Base-by-base conservation (phyloP, 2,329 filamentous ascomycete genomes). In the Arthrobotrys megalospora region DNA sequence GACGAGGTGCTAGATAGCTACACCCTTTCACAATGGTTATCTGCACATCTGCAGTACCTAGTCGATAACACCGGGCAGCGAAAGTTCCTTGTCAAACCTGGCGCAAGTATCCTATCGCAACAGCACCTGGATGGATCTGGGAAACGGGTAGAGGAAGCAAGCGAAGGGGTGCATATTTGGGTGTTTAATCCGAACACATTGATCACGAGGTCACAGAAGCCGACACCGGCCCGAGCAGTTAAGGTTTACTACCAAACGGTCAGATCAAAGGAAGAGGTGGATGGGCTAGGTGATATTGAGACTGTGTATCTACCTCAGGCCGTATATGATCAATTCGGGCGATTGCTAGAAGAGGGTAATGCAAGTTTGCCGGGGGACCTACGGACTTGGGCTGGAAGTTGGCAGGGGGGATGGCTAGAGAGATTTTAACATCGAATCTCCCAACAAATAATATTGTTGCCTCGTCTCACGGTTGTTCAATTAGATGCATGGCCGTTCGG, bases 141-240 rank as follows among this genome's bases (percentile, higher is more conserved):
- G 6, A 21, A 19, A 24, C 58, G 67, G 19, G 36, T 24, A 1
- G 62, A 78, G 41, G 75, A 78, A 68, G 67, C 36, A 19, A 12
- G 14, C 12, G 65, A 75, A 32, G 65, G 70, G 3, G 34, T 75
- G 19, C 76, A 79, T 43, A 48, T 79, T 19, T 79, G 76, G 76
- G 75, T 79, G 14, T 79, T 79, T 52, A 79, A 79, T 70, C 76
- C 76, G 21, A 69, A 69, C 34, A 79, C 76, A 2, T n/a, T 79
- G 4, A 60, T 75, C 10, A 79, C 76, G 6, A 75, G 60, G 16
- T 60, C 68, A 1, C 48, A 43, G 12, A 79, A 75, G 21, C 76
- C 76, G 5, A 71, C 67, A 10, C 43, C 75, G 19, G 67, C 69
- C 5, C 58, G 69, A 28, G 69, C 67, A 3, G 53, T 79, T 28